Base-by-base conservation (phyloP, 306 rosid genomes). In the Dalbergia oliveri region DNA sequence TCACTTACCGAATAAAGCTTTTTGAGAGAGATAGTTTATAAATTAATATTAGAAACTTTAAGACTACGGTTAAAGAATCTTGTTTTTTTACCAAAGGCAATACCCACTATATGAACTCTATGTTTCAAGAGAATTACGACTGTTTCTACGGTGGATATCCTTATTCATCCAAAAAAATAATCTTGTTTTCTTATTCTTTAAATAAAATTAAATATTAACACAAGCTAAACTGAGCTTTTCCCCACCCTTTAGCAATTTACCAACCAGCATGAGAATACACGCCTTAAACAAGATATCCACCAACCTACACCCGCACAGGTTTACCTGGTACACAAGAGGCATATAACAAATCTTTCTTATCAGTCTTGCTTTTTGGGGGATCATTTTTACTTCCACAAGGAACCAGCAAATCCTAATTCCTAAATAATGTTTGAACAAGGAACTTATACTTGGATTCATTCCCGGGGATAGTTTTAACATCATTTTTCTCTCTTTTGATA, bases 381-480 rank as follows among this genome's bases (percentile, higher is more conserved):
- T 4, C n/a, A 19, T 23, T 58, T 18, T 81, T 21, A 59, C 59
- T 47, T 13, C 26, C 54, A 15, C 73, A 68, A 49, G 31, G 11
- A 15, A 45, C 84, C 57, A 43, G 47, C 66, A 81, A 59, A 8
- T 49, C 15, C 50, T 60, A 81, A 59, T 5, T 49, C 15, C 50
- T 60, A 76, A 76, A 76, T 34, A 39, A 82, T 69, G 69, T 76
- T 14, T 71, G 70, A 19, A 53, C 33, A 44, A 44, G 16, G 56
- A 64, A 33, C 49, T 12, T 71, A 15, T 16, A 51, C 57, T 62
- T 53, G 66, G 78, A 76, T 75, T 81, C 69, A 74, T 41, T 69
- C n/a, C 67, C 44, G 5, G 62, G 51, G 31, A 26, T 26, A 2
- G 74, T 63, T 76, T 16, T 71, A 45, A 56, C 11, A 26, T 6